Percentiles rank a stretch among this genome's conserved stretches.
Conservation (phyloP, 225 moss, liverwort and hornwort genomes). For the Pseudoscleropodium purum region DNA sequence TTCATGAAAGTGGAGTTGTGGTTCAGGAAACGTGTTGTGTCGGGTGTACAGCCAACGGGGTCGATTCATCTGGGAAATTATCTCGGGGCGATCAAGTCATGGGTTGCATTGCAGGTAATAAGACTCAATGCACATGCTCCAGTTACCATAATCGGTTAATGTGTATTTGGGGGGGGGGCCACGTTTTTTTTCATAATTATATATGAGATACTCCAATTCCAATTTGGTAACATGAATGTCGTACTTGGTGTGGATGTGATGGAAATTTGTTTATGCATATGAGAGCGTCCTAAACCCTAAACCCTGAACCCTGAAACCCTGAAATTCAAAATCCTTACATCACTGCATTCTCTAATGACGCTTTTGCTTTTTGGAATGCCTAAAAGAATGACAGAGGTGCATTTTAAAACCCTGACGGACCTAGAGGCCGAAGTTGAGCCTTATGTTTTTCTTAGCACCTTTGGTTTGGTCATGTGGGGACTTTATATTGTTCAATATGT, state of each 20-base stretch:
- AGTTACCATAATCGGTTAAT: neutral
- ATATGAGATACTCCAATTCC: neutral
- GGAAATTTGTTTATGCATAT: neutral
- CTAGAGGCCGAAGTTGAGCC: neutral
- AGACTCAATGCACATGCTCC: neutral
- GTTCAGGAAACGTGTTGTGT: conserved; percentile 89
- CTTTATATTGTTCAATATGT: neutral
- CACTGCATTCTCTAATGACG: neutral
- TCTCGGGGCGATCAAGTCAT: conserved; percentile 94
- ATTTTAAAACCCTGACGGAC: neutral
- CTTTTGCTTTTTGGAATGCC: neutral
- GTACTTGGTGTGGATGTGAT: neutral
- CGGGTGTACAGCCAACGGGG: conserved; percentile 94
- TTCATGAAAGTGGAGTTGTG: neutral
- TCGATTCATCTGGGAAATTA: conserved; percentile 97
- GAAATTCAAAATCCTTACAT: neutral
- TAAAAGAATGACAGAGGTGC: neutral
- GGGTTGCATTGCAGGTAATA: conserved; percentile 86
- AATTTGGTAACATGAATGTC: neutral
- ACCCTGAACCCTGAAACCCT: neutral
- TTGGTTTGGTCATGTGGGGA: neutral
- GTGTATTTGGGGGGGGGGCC: neutral
- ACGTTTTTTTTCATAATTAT: neutral
- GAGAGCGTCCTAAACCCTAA: neutral
- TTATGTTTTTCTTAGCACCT: neutral